A percentile compares a stretch with the other conserved stretches of the same genome.
phyloP scores from a whole-genome alignment of 371 early-diverging fungal species.

The Syncephalis fuscata region DNA sequence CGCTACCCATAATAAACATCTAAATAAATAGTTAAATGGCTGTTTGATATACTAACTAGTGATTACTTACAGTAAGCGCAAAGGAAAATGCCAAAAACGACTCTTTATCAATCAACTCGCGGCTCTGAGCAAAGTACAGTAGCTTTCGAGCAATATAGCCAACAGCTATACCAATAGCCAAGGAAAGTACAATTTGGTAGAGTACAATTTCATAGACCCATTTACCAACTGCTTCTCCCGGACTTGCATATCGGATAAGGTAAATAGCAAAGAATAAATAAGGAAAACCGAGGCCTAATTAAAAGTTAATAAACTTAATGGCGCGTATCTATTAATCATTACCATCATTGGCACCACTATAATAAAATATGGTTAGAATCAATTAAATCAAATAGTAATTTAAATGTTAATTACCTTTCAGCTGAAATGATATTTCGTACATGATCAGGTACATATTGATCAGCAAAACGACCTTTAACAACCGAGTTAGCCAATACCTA shows the following conservation, averaged over 20 bases:
- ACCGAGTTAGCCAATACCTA: slow-evolving; percentile 79
- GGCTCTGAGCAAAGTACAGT: slow-evolving; percentile 47
- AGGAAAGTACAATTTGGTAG: slow-evolving; percentile 56
- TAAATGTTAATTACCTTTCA: slow-evolving; percentile 32
- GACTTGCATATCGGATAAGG: slow-evolving; percentile 30
- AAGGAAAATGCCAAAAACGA: slow-evolving; percentile 71
- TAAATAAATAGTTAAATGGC: slow-evolving; percentile 6
- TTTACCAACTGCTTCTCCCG: slow-evolving; percentile 41
- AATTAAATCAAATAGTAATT: not conserved
- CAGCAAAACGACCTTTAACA: slow-evolving; percentile 88
- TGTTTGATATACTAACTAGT: not conserved
- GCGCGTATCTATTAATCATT: not conserved
- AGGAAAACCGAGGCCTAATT: slow-evolving; percentile 55
- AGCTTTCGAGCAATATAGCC: slow-evolving; percentile 57
- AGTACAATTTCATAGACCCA: slow-evolving; percentile 55
- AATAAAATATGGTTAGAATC: not conserved
- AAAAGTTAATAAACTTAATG: slow-evolving; percentile 6
- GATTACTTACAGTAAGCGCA: slow-evolving; percentile 50
- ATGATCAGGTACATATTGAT: slow-evolving; percentile 61
- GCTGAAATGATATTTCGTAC: slow-evolving; percentile 70
- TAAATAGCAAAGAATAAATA: slow-evolving; percentile 66
- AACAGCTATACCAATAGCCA: slow-evolving; percentile 56
- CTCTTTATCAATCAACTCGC: slow-evolving; percentile 74
- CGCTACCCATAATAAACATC: slow-evolving; percentile 59
- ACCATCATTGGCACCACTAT: slow-evolving; percentile 63